Evolutionary conservation across 164 flowering plant species (phyloP), one percentile per base, ranked within the genome.

Genomic region (Magnolia sinica): DNA sequence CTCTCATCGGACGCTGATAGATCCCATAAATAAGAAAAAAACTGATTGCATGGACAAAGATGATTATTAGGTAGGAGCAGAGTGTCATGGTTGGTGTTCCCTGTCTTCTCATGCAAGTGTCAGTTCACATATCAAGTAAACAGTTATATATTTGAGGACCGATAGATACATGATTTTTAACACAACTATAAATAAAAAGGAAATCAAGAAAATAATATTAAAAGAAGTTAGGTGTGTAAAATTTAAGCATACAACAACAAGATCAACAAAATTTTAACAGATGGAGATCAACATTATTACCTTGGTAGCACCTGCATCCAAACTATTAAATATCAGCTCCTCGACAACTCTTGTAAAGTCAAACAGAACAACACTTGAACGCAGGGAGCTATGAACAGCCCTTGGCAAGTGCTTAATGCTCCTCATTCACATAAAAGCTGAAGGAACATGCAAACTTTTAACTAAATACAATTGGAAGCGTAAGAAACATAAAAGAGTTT

Each of bases 241-340:
- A 23, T 66, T 27, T 24, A 27, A 66, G 16, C 69, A 66, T 66
- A 66, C 24, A 66, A 22, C 65, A 63, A 37, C 29, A 5, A 66
- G 31, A 66, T 66, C 31, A 8, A 10, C 2, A 24, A 66, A 11
- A n/a, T 23, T 4, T 24, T 4, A 66, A 66, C 69, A 69, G 20
- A 70, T 50, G 14, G 73, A 50, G 14, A 50, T 49, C 23, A 49
- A 50, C 18, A 37, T 29, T n/a, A 68, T 78, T 76, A 96, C 99
- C 96, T 91, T 92, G 7, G 86, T 81, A 13, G 97, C 93, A 78
- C 88, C 91, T 71, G 99, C 99, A 84, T 96, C 98, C 64, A 96
- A 76, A 77, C 97, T 88, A 85, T 96, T 94, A 74, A 81, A 90
- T 70, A 96, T 72, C 74, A 96, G 87, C 85, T 96, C 99, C 85